Evolutionary conservation across 345 rosid species (phyloP).

Genomic region (Sisymbrium irio): DNA sequence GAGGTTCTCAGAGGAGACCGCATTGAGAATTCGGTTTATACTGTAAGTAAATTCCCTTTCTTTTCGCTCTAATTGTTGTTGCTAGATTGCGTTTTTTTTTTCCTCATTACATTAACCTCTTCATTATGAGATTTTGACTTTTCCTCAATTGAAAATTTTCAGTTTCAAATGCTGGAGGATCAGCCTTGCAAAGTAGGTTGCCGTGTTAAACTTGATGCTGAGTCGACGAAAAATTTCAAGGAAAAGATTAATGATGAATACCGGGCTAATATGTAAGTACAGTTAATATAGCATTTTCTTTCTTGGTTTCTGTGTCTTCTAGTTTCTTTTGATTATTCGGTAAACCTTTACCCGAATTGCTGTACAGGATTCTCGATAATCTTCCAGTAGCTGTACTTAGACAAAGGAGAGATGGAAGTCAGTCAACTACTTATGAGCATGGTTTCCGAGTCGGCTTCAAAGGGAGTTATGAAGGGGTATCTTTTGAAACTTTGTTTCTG

Average conservation of each 20-base stretch:
- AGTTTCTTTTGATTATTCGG: not conserved
- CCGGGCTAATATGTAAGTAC: slow-evolving; percentile 91
- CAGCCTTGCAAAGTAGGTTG: slow-evolving; percentile 80
- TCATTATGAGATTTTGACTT: slow-evolving; percentile 19
- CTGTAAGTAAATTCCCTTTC: slow-evolving; percentile 42
- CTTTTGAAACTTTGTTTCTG: slow-evolving; percentile 25
- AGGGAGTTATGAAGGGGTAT: slow-evolving; percentile 92
- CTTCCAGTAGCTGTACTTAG: slow-evolving; percentile 97
- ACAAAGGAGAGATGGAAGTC: slow-evolving; percentile 89
- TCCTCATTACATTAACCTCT: not conserved
- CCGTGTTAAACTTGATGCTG: slow-evolving; percentile 54
- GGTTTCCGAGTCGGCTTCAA: slow-evolving; percentile 96
- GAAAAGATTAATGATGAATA: slow-evolving; percentile 95
- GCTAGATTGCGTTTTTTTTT: not conserved
- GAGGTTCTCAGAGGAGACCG: slow-evolving; percentile 98
- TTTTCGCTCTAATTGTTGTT: not conserved
- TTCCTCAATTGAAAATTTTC: not conserved
- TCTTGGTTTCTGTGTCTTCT: not conserved
- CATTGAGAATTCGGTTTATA: slow-evolving; percentile 86
- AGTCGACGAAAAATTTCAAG: slow-evolving; percentile 78
- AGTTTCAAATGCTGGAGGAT: slow-evolving; percentile 95
- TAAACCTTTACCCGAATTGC: slow-evolving; percentile 1
- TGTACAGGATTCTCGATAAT: slow-evolving; percentile 89
- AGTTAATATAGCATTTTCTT: not conserved
- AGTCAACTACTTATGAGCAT: slow-evolving; percentile 81